Base-by-base conservation (phyloP, 805 yeast species). In the Starmerella vitae region DNA sequence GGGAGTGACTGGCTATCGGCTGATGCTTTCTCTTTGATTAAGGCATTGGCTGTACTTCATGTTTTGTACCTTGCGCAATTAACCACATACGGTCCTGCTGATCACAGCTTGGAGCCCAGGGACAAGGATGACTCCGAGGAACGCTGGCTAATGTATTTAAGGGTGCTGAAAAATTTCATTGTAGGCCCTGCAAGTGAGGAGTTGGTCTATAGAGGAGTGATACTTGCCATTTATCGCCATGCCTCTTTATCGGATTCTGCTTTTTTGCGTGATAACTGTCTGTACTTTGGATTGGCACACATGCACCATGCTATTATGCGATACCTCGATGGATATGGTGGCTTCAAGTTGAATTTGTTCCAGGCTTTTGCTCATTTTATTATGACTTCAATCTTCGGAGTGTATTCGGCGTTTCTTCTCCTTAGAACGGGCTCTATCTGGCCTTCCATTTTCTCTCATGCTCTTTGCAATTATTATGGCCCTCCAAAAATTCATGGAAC, bases 121-220 rank as follows among this genome's bases (percentile, higher is more conserved):
- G 20, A 26, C 3, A 13, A 20, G 6, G 20, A 26, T 3, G 34
- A 34, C 15, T 12, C 22, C 27, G 12, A 29, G 28, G 34, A 28
- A 6, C 19, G 30, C 10, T 17, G 38, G 17, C 30, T 12, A 17
- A 27, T 12, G 14, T 8, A 7, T 7, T 14, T 27, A 10, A 7
- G 7, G n/a, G 7, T 27, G 14, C 7, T 14, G 7, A 7, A 13
- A 7, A 27, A 27, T 27, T 13, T 20, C 14, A 20, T 31, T 13
- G 61, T 78, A 29, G 94, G 85, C 0, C 94, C 94, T 3, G 34
- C 77, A 2, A 74, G 88, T 0, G 94, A 83, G 54, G 94, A 83
- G 53, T 45, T 81, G 21, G 68, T 80, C 1, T 83, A 75, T 53
- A 63, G 93, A 2, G 64, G 77, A 0, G 53, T 66, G 47, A 42